Evolutionary conservation across 129 eudicot genomes (phyloP).

Genomic region (Tagetes erecta): DNA sequence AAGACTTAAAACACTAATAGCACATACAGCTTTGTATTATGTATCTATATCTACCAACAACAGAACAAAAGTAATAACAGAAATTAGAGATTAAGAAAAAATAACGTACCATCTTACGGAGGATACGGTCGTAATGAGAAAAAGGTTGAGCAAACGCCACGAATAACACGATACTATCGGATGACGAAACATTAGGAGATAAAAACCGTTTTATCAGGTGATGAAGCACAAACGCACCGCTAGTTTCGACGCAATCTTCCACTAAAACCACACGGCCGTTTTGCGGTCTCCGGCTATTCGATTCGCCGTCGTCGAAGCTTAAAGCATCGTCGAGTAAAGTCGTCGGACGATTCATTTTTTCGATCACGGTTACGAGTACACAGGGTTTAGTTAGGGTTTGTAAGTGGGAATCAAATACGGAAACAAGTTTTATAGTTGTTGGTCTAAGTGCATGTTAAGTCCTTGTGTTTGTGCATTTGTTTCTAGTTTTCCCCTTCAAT

Average conservation of each 20-base stretch:
- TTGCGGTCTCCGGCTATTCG: conserved; percentile 21
- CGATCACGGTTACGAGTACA: conserved; percentile 1
- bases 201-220: conserved; percentile 75
- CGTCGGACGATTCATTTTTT: conserved; percentile 42
- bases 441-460: conserved; percentile 23
- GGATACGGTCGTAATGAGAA: conserved; percentile 92
- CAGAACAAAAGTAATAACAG: conserved; percentile 5
- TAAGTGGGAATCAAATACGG: conserved; percentile 10
- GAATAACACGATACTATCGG: conserved; percentile 51
- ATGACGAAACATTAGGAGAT: conserved; percentile 44
- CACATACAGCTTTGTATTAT: background rate
- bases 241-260: conserved; percentile 88
- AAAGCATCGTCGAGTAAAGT: conserved; percentile 69
- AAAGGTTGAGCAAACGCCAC: conserved; percentile 84
- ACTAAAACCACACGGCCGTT: conserved; percentile 50
- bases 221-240: conserved; percentile 80
- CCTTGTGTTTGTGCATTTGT: conserved; percentile 6
- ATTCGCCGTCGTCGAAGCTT: conserved; percentile 24
- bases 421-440: background rate
- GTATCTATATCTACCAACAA: conserved; percentile 1
- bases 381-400: conserved; percentile 40
- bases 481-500: background rate
- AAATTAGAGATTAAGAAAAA: background rate
- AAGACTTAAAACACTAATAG: too few species aligned
- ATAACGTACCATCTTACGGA: conserved; percentile 68